Percentiles rank a stretch among this genome's conserved stretches.
These are phyloP conservation scores for Fusarium sp. DNA, from an alignment of 2,329 filamentous ascomycete species.

Conservation along the genomic window DNA sequence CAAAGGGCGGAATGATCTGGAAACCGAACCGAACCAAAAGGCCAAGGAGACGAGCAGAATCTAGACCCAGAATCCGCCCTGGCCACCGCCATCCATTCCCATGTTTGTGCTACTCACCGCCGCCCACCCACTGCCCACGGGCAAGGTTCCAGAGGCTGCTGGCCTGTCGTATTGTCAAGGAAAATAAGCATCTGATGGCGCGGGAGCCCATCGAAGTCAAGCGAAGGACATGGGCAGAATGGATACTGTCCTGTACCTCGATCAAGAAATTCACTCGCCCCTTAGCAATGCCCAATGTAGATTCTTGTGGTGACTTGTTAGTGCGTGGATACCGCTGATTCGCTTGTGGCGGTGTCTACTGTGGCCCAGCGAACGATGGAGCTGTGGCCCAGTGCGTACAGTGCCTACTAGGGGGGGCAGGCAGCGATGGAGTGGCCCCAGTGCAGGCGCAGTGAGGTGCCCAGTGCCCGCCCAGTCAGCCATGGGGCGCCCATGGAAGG, in stretches of 20 bases:
- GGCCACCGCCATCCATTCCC: conserved; percentile 23
- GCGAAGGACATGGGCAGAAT: conserved; percentile 40
- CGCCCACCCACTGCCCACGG: conserved; percentile 14
- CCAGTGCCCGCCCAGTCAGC: conserved; percentile 22
- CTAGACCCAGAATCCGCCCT: background rate
- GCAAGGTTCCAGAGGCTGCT: background rate
- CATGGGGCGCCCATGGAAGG: conserved; percentile 24
- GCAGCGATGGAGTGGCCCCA: background rate
- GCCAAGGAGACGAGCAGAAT: background rate
- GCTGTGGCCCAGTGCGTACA: conserved; percentile 1
- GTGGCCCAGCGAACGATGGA: conserved; percentile 30
- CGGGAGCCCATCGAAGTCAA: conserved; percentile 40
- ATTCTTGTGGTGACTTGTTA: conserved; percentile 32
- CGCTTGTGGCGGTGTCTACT: conserved; percentile 44
- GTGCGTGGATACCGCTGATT: conserved; percentile 42
- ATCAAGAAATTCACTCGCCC: conserved; percentile 20
- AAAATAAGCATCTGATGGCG: conserved; percentile 40
- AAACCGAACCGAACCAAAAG: conserved; percentile 1
- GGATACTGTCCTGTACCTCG: background rate
- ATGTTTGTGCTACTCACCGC: conserved; percentile 1
- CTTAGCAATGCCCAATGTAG: conserved; percentile 33
- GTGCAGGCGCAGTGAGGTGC: conserved; percentile 17
- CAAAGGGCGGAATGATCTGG: conserved; percentile 22
- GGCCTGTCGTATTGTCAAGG: conserved; percentile 24
- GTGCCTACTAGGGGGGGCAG: background rate